Percentiles rank a stretch among this genome's conserved stretches.
Evolutionary conservation across 2,329 filamentous ascomycete species (phyloP).

Genomic region (Diaporthe velutina): DNA sequence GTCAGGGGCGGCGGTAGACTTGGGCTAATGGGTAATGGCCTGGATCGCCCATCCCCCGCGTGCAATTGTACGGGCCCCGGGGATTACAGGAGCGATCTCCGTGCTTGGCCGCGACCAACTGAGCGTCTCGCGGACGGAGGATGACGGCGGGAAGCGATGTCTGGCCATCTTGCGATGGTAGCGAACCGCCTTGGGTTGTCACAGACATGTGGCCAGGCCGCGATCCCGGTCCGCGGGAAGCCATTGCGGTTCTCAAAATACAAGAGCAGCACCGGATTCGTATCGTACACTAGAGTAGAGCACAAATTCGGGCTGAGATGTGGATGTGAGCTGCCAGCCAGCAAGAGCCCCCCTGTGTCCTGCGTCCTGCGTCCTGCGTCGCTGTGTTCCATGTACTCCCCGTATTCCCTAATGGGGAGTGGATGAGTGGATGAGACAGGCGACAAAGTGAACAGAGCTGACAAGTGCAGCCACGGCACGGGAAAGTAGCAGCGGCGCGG

Average conservation of each 20-base stretch:
- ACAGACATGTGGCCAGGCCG: neutral
- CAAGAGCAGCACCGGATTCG: neutral
- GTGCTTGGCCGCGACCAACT: conserved; percentile 10
- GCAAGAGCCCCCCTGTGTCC: conserved; percentile 7
- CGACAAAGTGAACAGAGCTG: neutral
- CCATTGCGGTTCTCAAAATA: neutral
- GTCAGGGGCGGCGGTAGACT: conserved; percentile 8
- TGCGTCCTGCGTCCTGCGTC: conserved; percentile 8
- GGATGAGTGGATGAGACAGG: neutral
- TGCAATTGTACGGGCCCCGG: conserved; percentile 1
- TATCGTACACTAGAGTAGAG: neutral
- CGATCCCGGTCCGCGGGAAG: neutral
- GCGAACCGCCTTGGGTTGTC: conserved; percentile 13
- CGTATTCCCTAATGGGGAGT: conserved; percentile 4
- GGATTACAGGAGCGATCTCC: conserved; percentile 18
- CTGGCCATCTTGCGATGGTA: neutral
- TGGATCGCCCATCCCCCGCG: conserved; percentile 14
- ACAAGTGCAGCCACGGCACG: neutral
- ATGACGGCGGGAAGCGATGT: neutral
- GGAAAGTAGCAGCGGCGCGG: conserved; percentile 7
- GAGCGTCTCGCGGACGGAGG: conserved; percentile 5
- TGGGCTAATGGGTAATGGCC: neutral
- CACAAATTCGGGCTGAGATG: neutral
- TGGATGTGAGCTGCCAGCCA: neutral
- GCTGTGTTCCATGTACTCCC: neutral